Conservation (phyloP, 768 basidiomycete species). For the Boletus tomentosulus region DNA sequence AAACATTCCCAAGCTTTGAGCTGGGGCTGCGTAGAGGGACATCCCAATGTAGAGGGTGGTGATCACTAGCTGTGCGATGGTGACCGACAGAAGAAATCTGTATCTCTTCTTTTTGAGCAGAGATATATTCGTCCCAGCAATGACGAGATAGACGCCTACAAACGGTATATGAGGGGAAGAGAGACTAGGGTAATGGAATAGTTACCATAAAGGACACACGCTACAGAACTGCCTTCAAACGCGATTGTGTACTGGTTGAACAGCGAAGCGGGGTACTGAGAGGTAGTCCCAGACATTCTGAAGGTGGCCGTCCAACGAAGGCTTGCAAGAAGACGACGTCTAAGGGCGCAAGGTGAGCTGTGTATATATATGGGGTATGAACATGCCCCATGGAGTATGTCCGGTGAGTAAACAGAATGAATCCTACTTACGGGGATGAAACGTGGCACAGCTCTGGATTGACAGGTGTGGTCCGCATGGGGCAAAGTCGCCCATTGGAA, state of each 20-base stretch:
- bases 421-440: too few relatives aligned
- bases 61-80: conserved; percentile 13
- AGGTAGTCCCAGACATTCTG: conserved; percentile 13
- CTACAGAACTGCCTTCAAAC: conserved; percentile 19
- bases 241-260: conserved; percentile 20
- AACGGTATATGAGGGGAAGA: background rate
- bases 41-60: conserved; percentile 18
- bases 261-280: conserved; percentile 9
- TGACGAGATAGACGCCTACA: conserved; percentile 13
- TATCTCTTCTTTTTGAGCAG: conserved; percentile 17
- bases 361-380: background rate
- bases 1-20: conserved; percentile 11
- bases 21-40: conserved; percentile 17
- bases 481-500: too few relatives aligned
- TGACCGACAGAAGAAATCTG: conserved; percentile 9
- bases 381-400: background rate
- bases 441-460: background rate
- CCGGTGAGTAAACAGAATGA: background rate
- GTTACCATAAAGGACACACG: conserved; percentile 18
- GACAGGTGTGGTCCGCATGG: background rate
- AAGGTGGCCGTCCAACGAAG: background rate
- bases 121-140: conserved; percentile 9
- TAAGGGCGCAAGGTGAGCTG: background rate
- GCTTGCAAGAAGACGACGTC: background rate
- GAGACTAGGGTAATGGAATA: background rate